phyloP scores from a whole-genome alignment of 2,329 filamentous ascomycete genomes.

The Didymella pinodella region DNA sequence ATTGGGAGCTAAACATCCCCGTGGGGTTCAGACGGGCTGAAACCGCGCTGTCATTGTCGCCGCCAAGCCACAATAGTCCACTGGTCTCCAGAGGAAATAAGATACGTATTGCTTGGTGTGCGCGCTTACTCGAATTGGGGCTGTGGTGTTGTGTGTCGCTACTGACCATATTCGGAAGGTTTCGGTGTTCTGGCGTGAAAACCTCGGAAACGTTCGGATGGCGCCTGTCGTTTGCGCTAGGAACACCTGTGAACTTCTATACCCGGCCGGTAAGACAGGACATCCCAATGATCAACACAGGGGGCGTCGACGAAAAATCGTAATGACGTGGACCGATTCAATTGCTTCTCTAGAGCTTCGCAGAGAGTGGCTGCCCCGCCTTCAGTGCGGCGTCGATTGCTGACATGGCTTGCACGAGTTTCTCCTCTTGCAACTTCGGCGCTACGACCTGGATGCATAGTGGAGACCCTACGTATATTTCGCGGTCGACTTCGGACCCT shows the following conservation, averaged over 20 bases:
- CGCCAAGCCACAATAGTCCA: conserved; percentile 4
- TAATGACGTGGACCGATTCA: conserved; percentile 2
- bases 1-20: conserved; percentile 4
- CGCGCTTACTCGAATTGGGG: conserved; percentile 13
- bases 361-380: conserved; percentile 8
- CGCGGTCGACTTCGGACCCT: conserved; percentile 60
- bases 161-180: conserved; percentile 1
- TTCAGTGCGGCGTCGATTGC: conserved; percentile 59
- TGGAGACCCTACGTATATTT: conserved; percentile 62
- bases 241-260: conserved; percentile 5
- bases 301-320: neutral
- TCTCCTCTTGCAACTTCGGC: conserved; percentile 63
- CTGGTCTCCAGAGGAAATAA: neutral
- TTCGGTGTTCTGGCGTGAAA: conserved; percentile 6
- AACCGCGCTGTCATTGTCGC: conserved; percentile 16
- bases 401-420: conserved; percentile 62
- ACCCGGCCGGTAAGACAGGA: conserved; percentile 18
- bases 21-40: conserved; percentile 10
- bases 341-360: conserved; percentile 28
- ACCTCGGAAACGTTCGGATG: conserved; percentile 4
- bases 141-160: conserved; percentile 13
- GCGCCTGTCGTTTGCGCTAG: conserved; percentile 10
- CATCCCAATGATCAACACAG: conserved; percentile 1
- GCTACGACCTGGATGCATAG: conserved; percentile 66
- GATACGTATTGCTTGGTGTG: conserved; percentile 19